Evolutionary conservation across 2,329 filamentous ascomycete genomes (phyloP).

Genomic region (Curvularia lunata): DNA sequence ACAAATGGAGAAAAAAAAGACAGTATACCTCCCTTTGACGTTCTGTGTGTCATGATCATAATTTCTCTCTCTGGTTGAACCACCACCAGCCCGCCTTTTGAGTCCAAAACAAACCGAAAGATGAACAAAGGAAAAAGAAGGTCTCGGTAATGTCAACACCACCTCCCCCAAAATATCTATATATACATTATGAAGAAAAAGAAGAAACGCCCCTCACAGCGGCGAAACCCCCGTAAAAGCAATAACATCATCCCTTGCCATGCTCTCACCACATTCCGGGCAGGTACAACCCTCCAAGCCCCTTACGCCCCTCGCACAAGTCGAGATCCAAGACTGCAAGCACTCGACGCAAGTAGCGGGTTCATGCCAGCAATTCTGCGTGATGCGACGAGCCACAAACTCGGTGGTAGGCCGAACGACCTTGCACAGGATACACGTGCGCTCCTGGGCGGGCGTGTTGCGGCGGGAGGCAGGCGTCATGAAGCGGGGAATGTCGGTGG

Average conservation of each 20-base stretch:
- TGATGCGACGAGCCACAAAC: slow-evolving; percentile 33
- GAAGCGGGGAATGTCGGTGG: slow-evolving; percentile 12
- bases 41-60: neutral
- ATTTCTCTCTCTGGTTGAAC: neutral
- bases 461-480: slow-evolving; percentile 18
- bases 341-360: slow-evolving; percentile 38
- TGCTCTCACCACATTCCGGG: slow-evolving; percentile 38
- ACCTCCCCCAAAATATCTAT: neutral
- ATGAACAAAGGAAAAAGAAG: neutral
- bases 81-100: no score
- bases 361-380: slow-evolving; percentile 38
- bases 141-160: neutral
- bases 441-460: slow-evolving; percentile 27
- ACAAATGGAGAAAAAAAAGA: no score
- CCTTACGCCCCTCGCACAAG: slow-evolving; percentile 22
- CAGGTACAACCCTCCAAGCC: slow-evolving; percentile 33
- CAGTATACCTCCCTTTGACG: no score
- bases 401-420: slow-evolving; percentile 25
- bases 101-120: neutral
- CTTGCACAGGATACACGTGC: slow-evolving; percentile 40
- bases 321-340: slow-evolving; percentile 35
- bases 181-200: neutral
- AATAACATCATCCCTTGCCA: slow-evolving; percentile 36
- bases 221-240: slow-evolving; percentile 27
- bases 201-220: neutral